These are phyloP conservation scores for Sporisorium iseilematis-ciliati DNA, from an alignment of 1,284 basidiomycete genomes.

Conservation along the genomic window DNA sequence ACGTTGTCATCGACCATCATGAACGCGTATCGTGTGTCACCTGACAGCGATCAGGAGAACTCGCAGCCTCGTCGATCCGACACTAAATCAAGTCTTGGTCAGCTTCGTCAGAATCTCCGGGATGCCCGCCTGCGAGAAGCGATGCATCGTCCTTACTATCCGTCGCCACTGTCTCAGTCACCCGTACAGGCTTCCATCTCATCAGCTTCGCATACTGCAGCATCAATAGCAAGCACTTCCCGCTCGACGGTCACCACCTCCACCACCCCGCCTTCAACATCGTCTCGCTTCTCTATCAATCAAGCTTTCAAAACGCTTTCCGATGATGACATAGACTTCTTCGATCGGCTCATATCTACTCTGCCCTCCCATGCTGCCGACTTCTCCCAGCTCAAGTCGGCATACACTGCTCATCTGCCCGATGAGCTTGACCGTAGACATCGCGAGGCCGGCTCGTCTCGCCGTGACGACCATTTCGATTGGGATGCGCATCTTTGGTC, in stretches of 20 bases:
- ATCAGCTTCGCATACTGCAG: slow-evolving; percentile 40
- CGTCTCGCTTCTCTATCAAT: slow-evolving; percentile 46
- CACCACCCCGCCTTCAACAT: slow-evolving; percentile 29
- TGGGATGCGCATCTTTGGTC: slow-evolving; percentile 65
- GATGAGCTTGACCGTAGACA: slow-evolving; percentile 22
- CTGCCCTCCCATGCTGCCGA: slow-evolving; percentile 51
- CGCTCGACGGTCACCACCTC: slow-evolving; percentile 29
- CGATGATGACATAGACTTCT: slow-evolving; percentile 57
- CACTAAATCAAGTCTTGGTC: slow-evolving; percentile 6
- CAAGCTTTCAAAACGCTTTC: slow-evolving; percentile 45
- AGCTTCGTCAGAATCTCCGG: slow-evolving; percentile 25
- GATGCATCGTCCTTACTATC: slow-evolving; percentile 36
- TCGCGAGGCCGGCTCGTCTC: neutral
- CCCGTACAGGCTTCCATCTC: slow-evolving; percentile 49
- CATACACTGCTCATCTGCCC: slow-evolving; percentile 47
- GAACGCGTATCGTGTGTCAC: slow-evolving; percentile 3
- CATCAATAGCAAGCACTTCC: slow-evolving; percentile 38
- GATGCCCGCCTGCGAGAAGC: slow-evolving; percentile 20
- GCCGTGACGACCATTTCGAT: slow-evolving; percentile 12
- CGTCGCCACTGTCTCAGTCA: slow-evolving; percentile 47
- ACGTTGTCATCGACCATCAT: slow-evolving; percentile 2
- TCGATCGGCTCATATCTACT: slow-evolving; percentile 54
- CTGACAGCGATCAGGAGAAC: neutral
- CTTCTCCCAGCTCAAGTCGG: slow-evolving; percentile 62
- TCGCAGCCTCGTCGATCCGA: neutral